Conservation (phyloP, 305 asterid species). For the Andrographis paniculata region DNA sequence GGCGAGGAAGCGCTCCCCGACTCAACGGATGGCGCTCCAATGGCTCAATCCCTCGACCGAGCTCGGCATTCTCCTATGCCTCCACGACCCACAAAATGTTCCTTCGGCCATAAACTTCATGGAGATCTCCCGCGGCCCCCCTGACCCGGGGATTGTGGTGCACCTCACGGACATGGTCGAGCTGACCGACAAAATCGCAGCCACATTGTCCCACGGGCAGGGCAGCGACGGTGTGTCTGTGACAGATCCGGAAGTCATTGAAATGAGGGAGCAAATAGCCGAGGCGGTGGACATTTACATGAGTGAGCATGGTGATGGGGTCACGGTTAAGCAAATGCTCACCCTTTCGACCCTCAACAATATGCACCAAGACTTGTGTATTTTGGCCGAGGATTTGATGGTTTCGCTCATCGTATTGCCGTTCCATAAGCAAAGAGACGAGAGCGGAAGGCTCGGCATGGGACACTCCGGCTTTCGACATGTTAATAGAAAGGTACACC, state of each 20-base stretch:
- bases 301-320: constrained; percentile 47
- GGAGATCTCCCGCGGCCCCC: constrained; percentile 58
- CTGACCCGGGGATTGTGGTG: constrained; percentile 63
- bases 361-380: constrained; percentile 82
- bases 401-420: constrained; percentile 67
- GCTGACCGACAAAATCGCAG: constrained; percentile 64
- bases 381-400: constrained; percentile 65
- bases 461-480: constrained; percentile 77
- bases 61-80: constrained; percentile 55
- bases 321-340: constrained; percentile 42
- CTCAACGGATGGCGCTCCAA: constrained; percentile 80
- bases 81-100: constrained; percentile 40
- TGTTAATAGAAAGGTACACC: constrained; percentile 73
- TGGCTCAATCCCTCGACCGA: constrained; percentile 53
- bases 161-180: constrained; percentile 78
- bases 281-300: constrained; percentile 29
- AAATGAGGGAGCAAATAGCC: constrained; percentile 54
- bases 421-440: constrained; percentile 68
- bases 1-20: constrained; percentile 73
- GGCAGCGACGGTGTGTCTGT: constrained; percentile 44
- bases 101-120: constrained; percentile 54
- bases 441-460: constrained; percentile 53
- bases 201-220: constrained; percentile 46
- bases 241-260: constrained; percentile 54
- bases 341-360: constrained; percentile 60